These are phyloP conservation scores for Phytopythium ostracodes DNA, from an alignment of 352 stramenopile genomes.

Conservation along the genomic window DNA sequence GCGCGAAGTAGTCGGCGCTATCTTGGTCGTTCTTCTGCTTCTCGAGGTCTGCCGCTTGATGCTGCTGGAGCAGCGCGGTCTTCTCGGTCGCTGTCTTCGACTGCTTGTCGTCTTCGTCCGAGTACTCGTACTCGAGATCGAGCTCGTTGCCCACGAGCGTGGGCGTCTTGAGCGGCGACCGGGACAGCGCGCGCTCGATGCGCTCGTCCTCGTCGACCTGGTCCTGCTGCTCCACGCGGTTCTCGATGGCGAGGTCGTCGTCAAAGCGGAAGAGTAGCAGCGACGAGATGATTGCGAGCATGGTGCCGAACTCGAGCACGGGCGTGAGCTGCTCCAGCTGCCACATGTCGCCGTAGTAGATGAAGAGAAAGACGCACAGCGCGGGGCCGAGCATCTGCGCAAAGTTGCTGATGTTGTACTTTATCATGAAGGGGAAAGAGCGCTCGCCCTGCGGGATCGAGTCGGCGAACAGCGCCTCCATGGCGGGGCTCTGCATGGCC, in stretches of 20 bases:
- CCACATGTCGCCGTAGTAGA: conserved; percentile 64
- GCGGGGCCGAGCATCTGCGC: conserved; percentile 55
- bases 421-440: conserved; percentile 77
- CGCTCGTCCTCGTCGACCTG: background rate
- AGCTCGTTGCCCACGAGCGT: conserved; percentile 36
- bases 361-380: conserved; percentile 55
- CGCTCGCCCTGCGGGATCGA: conserved; percentile 64
- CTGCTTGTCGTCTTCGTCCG: conserved; percentile 22
- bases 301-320: conserved; percentile 56
- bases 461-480: conserved; percentile 74
- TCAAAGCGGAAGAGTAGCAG: conserved; percentile 58
- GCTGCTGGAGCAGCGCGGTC: background rate
- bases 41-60: conserved; percentile 10
- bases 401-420: conserved; percentile 76
- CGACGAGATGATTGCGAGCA: conserved; percentile 43
- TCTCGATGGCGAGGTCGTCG: conserved; percentile 37
- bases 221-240: background rate
- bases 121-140: conserved; percentile 72
- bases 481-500: conserved; percentile 59
- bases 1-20: conserved; percentile 7
- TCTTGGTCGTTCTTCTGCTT: conserved; percentile 16
- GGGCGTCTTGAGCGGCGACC: conserved; percentile 48
- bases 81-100: background rate
- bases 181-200: conserved; percentile 1
- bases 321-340: conserved; percentile 43